phyloP scores from a whole-genome alignment of 2,329 filamentous ascomycete genomes.

The Cladosporium austrohemisphaericum region DNA sequence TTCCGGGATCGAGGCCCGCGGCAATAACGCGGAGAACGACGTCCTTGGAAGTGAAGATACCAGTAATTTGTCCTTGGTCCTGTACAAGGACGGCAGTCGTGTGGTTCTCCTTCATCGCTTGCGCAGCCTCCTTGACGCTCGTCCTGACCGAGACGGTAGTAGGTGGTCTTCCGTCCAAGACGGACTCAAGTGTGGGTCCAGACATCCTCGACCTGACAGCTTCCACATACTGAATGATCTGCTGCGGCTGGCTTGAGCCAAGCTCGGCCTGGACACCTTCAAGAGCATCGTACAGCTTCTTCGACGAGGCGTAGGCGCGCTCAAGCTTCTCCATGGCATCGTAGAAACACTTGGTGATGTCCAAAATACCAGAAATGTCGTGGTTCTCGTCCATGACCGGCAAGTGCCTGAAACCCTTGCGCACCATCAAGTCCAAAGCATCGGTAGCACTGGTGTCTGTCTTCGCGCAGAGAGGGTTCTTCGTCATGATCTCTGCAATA shows the following conservation, averaged over 20 bases:
- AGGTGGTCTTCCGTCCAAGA: conserved; percentile 85
- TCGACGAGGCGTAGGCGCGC: conserved; percentile 94
- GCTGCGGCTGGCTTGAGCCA: conserved; percentile 91
- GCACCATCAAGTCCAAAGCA: conserved; percentile 94
- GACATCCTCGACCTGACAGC: conserved; percentile 96
- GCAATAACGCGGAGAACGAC: conserved; percentile 97
- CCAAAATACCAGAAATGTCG: conserved; percentile 94
- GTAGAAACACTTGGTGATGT: conserved; percentile 99
- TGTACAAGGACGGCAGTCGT: conserved; percentile 95
- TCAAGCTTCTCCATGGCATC: conserved; percentile 99
- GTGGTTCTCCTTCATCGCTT: conserved; percentile 97
- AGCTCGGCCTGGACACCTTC: conserved; percentile 97
- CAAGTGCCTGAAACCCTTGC: conserved; percentile 94
- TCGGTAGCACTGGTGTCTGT: conserved; percentile 98
- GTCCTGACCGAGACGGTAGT: conserved; percentile 94
- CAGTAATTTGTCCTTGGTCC: conserved; percentile 94
- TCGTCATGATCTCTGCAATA: conserved; percentile 99
- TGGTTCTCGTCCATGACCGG: conserved; percentile 99
- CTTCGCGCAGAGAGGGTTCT: conserved; percentile 94
- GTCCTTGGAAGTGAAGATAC: conserved; percentile 99
- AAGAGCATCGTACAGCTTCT: conserved; percentile 93
- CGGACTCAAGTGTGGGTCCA: conserved; percentile 89
- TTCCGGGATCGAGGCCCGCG: conserved; percentile 86
- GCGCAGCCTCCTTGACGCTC: conserved; percentile 91
- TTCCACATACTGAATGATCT: conserved; percentile 98